Base-by-base conservation (phyloP, 495 filamentous ascomycete genomes). In the Amniculicola lignicola region DNA sequence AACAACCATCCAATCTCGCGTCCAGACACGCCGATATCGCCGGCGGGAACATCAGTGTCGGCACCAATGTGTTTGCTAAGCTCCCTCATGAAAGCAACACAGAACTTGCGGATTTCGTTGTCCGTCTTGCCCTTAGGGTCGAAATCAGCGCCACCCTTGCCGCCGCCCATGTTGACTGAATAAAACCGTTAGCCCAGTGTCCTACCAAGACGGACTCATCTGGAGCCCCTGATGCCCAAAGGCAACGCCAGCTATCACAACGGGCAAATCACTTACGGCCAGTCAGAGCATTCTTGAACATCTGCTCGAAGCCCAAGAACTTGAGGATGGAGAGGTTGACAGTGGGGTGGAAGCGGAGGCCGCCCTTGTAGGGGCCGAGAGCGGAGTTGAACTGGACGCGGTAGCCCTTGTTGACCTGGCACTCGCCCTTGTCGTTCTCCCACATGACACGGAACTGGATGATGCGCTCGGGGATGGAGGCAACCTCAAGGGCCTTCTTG, bases 281-380 rank as follows among this genome's bases (percentile, higher is more conserved):
- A 57, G 93, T 97, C 65, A 98, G 77, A 59, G 93, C 93, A 90
- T 98, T 98, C 85, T 98, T 98, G 81, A 98, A 96, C 76, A 89
- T 93, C 80, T 98, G 93, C 85, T 98, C 93, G 71, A 97, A 96
- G 50, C 92, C 93, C 65, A 98, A 79, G 80, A 97, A 97, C 78
- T 98, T 98, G 59, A 98, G 81, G 68, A 98, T 91, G 62, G 88
- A 94, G 54, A 98, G 79, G 78, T 98, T 98, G 75, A 98, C 93
- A 14, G 87, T 82, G 48, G 92, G 93, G 71, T 98, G 93, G 78
- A 98, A 92, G 51, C 93, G 80, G 61, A 97, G 84, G 67, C 93
- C 93, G 60, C 93, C 93, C 81, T 98, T 98, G 85, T 95, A 98
- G 29, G 93, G 93, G 46, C 93, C 93, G 24, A 98, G 84, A 44